Percentiles rank a stretch among this genome's conserved stretches.
Conservation (phyloP, 108 stramenopile genomes). For the Skeletonema marinoi region DNA sequence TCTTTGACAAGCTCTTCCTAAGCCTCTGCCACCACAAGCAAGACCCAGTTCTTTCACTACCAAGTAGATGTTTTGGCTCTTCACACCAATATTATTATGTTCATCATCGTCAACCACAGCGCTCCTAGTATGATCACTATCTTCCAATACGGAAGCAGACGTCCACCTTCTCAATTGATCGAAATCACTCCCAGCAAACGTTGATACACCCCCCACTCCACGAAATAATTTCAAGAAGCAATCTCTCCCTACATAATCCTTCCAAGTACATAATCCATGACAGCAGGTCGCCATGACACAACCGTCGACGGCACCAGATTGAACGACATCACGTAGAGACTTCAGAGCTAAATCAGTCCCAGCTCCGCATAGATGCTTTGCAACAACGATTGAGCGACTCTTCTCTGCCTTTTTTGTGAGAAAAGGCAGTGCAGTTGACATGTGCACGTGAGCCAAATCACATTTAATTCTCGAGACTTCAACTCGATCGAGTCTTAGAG, state of each 20-base stretch:
- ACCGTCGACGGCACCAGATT: conserved; percentile 40
- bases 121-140: conserved; percentile 22
- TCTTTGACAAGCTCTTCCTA: conserved; percentile 85
- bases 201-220: conserved; percentile 30
- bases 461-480: conserved; percentile 67
- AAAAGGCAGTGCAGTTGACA: conserved; percentile 42
- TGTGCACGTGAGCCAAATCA: conserved; percentile 79
- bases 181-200: conserved; percentile 75
- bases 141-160: conserved; percentile 56
- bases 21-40: conserved; percentile 69
- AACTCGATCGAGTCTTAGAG: conserved; percentile 47
- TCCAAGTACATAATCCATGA: conserved; percentile 84
- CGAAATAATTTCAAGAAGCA: conserved; percentile 48
- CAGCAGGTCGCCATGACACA: conserved; percentile 89
- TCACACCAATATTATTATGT: conserved; percentile 1
- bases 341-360: conserved; percentile 85
- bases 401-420: background rate
- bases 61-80: conserved; percentile 12
- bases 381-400: conserved; percentile 62
- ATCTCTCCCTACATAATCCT: conserved; percentile 81
- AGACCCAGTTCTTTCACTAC: conserved; percentile 58
- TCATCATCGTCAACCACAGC: conserved; percentile 16
- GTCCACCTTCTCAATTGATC: conserved; percentile 73
- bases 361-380: conserved; percentile 82
- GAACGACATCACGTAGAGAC: conserved; percentile 41